Evolutionary conservation across 345 rosid species (phyloP), one percentile per base, ranked within the genome.

Genomic region (Dipteronia sinensis): DNA sequence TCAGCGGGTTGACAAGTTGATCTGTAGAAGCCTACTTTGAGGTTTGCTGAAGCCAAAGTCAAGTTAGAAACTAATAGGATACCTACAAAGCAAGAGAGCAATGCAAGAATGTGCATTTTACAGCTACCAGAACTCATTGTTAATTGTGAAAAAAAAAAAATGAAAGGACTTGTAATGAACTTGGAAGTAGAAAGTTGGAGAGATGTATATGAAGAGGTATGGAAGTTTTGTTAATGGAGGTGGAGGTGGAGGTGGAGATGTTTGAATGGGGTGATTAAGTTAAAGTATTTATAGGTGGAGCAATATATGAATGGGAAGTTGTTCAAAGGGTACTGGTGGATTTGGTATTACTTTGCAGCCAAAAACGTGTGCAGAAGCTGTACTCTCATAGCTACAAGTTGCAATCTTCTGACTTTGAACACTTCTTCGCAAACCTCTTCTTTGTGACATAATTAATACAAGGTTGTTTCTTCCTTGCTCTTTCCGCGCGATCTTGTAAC

Each of bases 1-100:
- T 80, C 82, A 0, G 81, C 82, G 0, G 82, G 67, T 7, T 76
- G 86, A 64, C 82, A 84, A 9, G 69, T 71, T 51, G 64, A 47
- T 71, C 34, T 13, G 55, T 83, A 81, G 69, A 80, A 84, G 0
- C 82, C 82, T 22, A 78, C 80, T 62, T 47, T 81, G 20, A 84
- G 78, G 0, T 69, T 31, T 10, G 75, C 67, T 25, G 77, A 27
- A 23, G 80, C 71, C 67, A 51, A 68, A 74, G 77, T 47, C 70
- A 47, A 2, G 6, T 69, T 29, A 16, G 69, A 74, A 74, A 74
- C 25, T 12, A 74, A 7, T 2, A 74, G 19, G 47, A 64, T 64
- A 11, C 20, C 29, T 67, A 65, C 15, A 27, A 64, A 29, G 62
- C 70, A 49, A 6, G 29, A 47, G n/a, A 29, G 76, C 38, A 58